A percentile compares a stretch with the other conserved stretches of the same genome.
Conservation (phyloP, 1,284 basidiomycete genomes). For the Chalciporus piperatoides region DNA sequence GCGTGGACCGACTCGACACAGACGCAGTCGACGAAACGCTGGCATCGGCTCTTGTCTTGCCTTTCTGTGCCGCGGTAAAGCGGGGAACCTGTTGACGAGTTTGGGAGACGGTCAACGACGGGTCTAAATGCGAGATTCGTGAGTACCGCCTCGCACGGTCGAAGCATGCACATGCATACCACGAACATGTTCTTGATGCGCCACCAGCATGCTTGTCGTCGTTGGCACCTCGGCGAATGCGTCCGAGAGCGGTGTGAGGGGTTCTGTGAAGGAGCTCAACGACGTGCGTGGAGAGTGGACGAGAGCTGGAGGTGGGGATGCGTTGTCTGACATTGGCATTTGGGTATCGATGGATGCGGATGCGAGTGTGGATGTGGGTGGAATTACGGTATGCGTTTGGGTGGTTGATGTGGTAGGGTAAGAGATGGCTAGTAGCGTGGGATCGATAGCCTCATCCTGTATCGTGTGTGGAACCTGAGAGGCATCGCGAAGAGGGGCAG, state of each 20-base stretch:
- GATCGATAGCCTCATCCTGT: slow-evolving; percentile 36
- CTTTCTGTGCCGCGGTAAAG: slow-evolving; percentile 16
- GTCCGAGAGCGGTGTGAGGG: slow-evolving; percentile 30
- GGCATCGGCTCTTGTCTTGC: slow-evolving; percentile 16
- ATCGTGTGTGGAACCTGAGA: not conserved
- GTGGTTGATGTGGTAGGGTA: slow-evolving; percentile 7
- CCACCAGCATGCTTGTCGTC: not conserved
- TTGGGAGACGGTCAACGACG: not conserved
- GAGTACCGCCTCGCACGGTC: not conserved
- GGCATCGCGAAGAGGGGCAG: not conserved
- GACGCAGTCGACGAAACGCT: slow-evolving; percentile 3
- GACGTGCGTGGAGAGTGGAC: slow-evolving; percentile 37
- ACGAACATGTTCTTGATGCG: slow-evolving; percentile 3
- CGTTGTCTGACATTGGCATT: slow-evolving; percentile 4
- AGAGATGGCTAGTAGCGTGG: slow-evolving; percentile 33
- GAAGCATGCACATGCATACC: slow-evolving; percentile 14
- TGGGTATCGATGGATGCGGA: not conserved
- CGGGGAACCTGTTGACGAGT: not conserved
- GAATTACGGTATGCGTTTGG: slow-evolving; percentile 1
- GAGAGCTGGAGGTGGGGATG: slow-evolving; percentile 26
- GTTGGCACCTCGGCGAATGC: slow-evolving; percentile 12
- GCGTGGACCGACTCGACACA: slow-evolving; percentile 19
- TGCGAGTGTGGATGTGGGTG: not conserved
- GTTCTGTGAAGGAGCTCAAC: slow-evolving; percentile 34
- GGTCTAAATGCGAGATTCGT: slow-evolving; percentile 14